These are phyloP conservation scores for Phytophthora kernoviae DNA, from an alignment of 352 stramenopile species.

Conservation along the genomic window DNA sequence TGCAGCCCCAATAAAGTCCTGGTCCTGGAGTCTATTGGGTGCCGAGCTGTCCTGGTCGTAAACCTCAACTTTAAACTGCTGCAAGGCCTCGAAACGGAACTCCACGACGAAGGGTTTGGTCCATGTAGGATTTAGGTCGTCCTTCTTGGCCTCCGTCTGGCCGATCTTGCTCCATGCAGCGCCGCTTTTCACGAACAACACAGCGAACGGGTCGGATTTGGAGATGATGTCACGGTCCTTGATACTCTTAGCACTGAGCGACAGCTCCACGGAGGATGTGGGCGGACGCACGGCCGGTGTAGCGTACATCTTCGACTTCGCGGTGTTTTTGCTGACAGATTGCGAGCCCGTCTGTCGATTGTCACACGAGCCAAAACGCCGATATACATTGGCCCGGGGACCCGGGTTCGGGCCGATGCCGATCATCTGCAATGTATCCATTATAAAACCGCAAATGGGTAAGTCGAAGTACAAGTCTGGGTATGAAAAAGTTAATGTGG, in stretches of 20 bases:
- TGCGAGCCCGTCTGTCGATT: no score
- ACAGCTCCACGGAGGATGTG: slow-evolving; percentile 79
- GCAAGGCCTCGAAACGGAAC: slow-evolving; percentile 86
- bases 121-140: slow-evolving; percentile 82
- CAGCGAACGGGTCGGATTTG: slow-evolving; percentile 88
- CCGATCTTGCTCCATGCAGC: slow-evolving; percentile 70
- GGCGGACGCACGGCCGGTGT: slow-evolving; percentile 22
- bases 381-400: no score
- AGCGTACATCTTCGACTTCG: slow-evolving; percentile 34
- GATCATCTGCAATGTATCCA: no score
- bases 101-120: slow-evolving; percentile 80
- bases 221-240: slow-evolving; percentile 87
- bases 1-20: slow-evolving; percentile 77
- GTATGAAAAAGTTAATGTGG: no score
- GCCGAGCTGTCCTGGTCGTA: slow-evolving; percentile 85
- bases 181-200: slow-evolving; percentile 59
- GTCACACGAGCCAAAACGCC: no score
- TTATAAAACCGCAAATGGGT: background rate
- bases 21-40: slow-evolving; percentile 57
- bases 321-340: no score
- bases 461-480: no score
- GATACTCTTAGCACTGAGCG: slow-evolving; percentile 78
- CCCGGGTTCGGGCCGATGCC: no score
- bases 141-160: slow-evolving; percentile 79
- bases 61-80: slow-evolving; percentile 85